Conservation (phyloP, 202 grass and related monocot genomes). For the Eragrostis tef region DNA sequence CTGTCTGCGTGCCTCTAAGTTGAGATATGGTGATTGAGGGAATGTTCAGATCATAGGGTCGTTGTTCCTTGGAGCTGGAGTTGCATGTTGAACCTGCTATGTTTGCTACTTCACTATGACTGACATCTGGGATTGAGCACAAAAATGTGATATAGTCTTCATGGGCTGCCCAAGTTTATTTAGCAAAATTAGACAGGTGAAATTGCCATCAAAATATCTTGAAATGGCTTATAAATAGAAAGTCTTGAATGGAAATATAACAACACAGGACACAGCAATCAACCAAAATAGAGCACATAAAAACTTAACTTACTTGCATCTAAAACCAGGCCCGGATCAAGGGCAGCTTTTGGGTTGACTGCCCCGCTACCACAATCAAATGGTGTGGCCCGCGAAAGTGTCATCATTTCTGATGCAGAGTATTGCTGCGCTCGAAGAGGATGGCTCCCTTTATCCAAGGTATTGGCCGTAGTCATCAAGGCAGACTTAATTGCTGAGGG, state of each 20-base stretch:
- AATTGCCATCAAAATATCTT: not conserved
- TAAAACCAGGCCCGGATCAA: conserved; percentile 91
- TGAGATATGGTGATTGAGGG: conserved; percentile 80
- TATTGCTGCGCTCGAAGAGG: conserved; percentile 88
- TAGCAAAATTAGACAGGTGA: not conserved
- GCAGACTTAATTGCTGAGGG: conserved; percentile 93
- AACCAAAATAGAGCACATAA: not conserved
- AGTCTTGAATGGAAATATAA: not conserved
- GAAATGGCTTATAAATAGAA: not conserved
- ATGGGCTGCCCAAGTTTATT: conserved; percentile 61
- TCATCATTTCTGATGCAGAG: conserved; percentile 73
- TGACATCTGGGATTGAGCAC: conserved; percentile 71
- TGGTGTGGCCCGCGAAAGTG: conserved; percentile 70
- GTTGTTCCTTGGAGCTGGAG: conserved; percentile 42
- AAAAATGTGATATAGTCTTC: conserved; percentile 89
- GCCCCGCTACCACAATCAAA: conserved; percentile 98
- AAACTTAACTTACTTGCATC: conserved; percentile 77
- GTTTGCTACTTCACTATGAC: conserved; percentile 71
- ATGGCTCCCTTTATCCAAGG: conserved; percentile 71
- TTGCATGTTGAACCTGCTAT: conserved; percentile 67
- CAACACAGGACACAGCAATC: not conserved
- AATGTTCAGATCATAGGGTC: conserved; percentile 74
- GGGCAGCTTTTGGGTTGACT: conserved; percentile 86
- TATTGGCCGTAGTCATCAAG: conserved; percentile 92
- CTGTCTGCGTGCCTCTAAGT: conserved; percentile 66